Evolutionary conservation across 2,329 filamentous ascomycete species (phyloP).

Genomic region (Leptodontidium sp.): DNA sequence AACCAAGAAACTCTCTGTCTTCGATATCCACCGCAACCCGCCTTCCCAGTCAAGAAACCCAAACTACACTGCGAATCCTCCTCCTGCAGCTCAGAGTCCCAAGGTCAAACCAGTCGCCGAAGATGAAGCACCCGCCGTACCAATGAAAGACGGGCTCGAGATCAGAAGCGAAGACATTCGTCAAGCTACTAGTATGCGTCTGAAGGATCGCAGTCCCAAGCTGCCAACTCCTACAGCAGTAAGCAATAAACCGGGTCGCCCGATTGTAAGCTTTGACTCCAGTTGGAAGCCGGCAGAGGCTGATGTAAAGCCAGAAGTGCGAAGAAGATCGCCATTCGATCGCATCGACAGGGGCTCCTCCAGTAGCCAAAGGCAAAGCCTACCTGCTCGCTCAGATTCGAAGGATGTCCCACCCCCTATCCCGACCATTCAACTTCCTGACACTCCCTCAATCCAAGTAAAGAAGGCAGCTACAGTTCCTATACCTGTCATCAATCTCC

Average conservation of each 20-base stretch:
- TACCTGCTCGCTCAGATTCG: constrained; percentile 41
- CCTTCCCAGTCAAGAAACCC: constrained; percentile 85
- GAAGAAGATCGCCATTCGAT: constrained; percentile 46
- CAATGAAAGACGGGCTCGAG: constrained; percentile 78
- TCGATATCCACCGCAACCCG: constrained; percentile 86
- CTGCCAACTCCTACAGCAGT: constrained; percentile 90
- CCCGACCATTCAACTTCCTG: constrained; percentile 51
- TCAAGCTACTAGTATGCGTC: constrained; percentile 86
- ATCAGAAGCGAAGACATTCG: constrained; percentile 88
- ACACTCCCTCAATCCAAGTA: constrained; percentile 56
- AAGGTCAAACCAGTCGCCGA: constrained; percentile 30
- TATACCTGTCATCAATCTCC: constrained; percentile 61
- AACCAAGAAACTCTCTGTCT: constrained; percentile 52
- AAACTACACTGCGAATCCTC: constrained; percentile 74
- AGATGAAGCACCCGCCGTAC: constrained; percentile 30
- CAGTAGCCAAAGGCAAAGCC: constrained; percentile 40
- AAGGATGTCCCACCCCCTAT: constrained; percentile 43
- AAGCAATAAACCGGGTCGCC: constrained; percentile 87
- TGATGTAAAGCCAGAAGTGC: constrained; percentile 71
- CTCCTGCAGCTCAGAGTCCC: constrained; percentile 45
- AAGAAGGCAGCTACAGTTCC: constrained; percentile 49
- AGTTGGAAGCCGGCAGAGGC: constrained; percentile 74
- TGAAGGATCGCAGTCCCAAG: constrained; percentile 86
- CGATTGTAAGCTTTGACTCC: constrained; percentile 96
- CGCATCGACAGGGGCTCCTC: constrained; percentile 40